phyloP scores from a whole-genome alignment of 208 protist genomes.

The Crithidia acanthocephali region DNA sequence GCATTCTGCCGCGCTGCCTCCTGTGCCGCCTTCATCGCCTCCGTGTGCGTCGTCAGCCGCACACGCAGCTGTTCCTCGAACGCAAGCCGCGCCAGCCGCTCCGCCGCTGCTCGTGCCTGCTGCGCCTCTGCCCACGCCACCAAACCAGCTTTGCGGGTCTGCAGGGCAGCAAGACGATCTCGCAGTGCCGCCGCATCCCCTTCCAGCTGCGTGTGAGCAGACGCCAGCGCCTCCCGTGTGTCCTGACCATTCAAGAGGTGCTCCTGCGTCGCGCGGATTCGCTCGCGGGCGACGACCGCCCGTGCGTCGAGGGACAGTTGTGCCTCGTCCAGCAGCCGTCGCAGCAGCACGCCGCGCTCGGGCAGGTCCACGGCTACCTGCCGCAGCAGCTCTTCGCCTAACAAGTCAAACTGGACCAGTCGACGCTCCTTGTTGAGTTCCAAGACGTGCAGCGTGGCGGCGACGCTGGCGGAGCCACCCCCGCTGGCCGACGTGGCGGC shows the following conservation, averaged over 20 bases:
- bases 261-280: slow-evolving; percentile 19
- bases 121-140: slow-evolving; percentile 27
- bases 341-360: slow-evolving; percentile 67
- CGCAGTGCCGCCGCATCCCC: slow-evolving; percentile 39
- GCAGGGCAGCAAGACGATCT: slow-evolving; percentile 18
- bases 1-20: slow-evolving; percentile 44
- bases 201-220: slow-evolving; percentile 20
- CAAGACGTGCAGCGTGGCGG: slow-evolving; percentile 44
- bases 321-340: slow-evolving; percentile 57
- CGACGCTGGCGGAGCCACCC: slow-evolving; percentile 56
- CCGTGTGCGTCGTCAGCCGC: slow-evolving; percentile 43
- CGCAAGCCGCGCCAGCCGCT: slow-evolving; percentile 13
- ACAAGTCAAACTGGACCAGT: slow-evolving; percentile 44
- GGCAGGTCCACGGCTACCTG: slow-evolving; percentile 68
- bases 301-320: slow-evolving; percentile 42
- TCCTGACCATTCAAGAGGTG: slow-evolving; percentile 36
- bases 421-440: slow-evolving; percentile 56
- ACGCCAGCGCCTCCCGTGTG: slow-evolving; percentile 24
- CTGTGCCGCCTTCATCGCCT: slow-evolving; percentile 40
- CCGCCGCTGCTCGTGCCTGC: slow-evolving; percentile 6
- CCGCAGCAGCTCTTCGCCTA: slow-evolving; percentile 56
- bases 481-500: slow-evolving; percentile 20
- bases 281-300: slow-evolving; percentile 39
- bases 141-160: slow-evolving; percentile 32
- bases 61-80: slow-evolving; percentile 40